These are phyloP conservation scores for Microbotryomycetes sp. DNA, from an alignment of 1,284 basidiomycete species.

Conservation along the genomic window DNA sequence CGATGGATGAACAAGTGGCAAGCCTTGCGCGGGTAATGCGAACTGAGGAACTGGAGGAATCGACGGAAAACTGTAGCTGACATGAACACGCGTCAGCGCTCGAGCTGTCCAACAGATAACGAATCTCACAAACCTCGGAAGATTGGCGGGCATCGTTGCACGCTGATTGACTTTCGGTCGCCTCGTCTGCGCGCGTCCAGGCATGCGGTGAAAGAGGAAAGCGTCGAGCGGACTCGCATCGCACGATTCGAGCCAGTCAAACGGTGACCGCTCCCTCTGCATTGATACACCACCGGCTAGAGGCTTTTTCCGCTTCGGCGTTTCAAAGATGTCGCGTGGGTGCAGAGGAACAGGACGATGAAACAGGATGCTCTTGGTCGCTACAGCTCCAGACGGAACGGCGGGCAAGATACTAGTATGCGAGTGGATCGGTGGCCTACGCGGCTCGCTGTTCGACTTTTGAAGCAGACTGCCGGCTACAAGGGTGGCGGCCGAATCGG, in stretches of 20 bases:
- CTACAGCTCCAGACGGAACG: background rate
- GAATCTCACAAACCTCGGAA: too few relatives aligned
- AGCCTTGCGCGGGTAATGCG: too few relatives aligned
- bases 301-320: background rate
- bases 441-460: background rate
- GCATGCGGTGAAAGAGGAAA: constrained; percentile 10
- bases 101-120: too few relatives aligned
- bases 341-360: constrained; percentile 14
- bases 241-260: constrained; percentile 19
- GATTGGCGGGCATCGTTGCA: background rate
- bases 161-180: background rate
- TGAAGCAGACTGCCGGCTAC: background rate
- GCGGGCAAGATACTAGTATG: background rate
- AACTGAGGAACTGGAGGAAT: too few relatives aligned
- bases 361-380: constrained; percentile 20
- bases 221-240: constrained; percentile 11
- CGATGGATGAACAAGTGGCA: too few relatives aligned
- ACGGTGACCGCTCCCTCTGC: background rate
- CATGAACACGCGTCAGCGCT: too few relatives aligned
- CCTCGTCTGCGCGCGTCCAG: constrained; percentile 8
- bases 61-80: too few relatives aligned
- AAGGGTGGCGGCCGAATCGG: background rate
- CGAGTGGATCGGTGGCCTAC: background rate
- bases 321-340: constrained; percentile 2
- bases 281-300: background rate